Base-by-base conservation (phyloP, 495 filamentous ascomycete genomes). In the Lasiosphaeria miniovina region DNA sequence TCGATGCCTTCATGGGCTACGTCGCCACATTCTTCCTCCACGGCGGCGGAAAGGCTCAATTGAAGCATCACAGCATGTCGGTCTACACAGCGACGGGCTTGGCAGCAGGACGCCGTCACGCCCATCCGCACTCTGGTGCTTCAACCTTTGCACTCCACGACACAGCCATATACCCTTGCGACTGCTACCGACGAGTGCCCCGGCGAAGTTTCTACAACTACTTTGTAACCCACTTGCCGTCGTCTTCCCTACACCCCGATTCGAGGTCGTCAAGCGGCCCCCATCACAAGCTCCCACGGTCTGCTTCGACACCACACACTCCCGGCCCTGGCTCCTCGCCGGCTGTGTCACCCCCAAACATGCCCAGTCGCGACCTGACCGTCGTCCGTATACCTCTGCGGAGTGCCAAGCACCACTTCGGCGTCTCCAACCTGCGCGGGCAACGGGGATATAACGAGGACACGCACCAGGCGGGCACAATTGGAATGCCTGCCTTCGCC, bases 371-470 rank as follows among this genome's bases (percentile, higher is more conserved):
- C 40, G 92, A 96, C 63, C 86, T 91, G 36, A 96, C 93, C 0
- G 92, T 98, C n/a, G 94, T 98, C 24, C 90, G 94, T n/a, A 98
- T 98, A 62, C 94, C 94, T 0, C 77, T 98, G 24, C 86, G 87
- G 59, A 93, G 86, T 65, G 94, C 94, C 46, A 98, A 98, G 67
- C 93, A 98, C 68, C 94, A 98, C 71, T 98, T 93, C 65, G 94
- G 94, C 24, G 88, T 82, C 31, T 82, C 85, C 9, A 80, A 87
- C 9, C 90, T 89, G 32, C 85, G 94, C 4, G 94, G 94, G 10
- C 88, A 86, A 43, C 82, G 94, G 2, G 85, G 85, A 9, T 86
- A 90, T 68, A 98, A 98, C 75, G 95, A 98, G 76, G 94, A 98
- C 67, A 82, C 90, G 33, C 90, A 93, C 73, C 95, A 98, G 75